Evolutionary conservation across 768 basidiomycete genomes (phyloP).

Genomic region (Wakefieldia striispora): DNA sequence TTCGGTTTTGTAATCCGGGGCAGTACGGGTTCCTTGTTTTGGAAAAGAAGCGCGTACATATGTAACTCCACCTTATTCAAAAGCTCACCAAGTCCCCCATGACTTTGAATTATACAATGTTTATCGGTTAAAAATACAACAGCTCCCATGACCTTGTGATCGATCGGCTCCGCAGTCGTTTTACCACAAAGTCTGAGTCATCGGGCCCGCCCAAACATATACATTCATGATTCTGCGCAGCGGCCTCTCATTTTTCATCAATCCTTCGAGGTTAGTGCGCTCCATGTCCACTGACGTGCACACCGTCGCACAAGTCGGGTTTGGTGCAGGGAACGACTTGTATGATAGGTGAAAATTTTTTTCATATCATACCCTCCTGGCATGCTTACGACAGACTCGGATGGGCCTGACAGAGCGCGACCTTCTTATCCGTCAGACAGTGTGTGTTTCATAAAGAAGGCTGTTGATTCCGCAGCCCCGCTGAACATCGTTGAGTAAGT

Average conservation of each 20-base stretch:
- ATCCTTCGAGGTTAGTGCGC: neutral
- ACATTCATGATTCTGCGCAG: neutral
- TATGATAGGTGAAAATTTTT: conserved; percentile 64
- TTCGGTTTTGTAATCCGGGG: no score
- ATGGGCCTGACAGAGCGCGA: conserved; percentile 44
- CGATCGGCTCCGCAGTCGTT: neutral
- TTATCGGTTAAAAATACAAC: no score
- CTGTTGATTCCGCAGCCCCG: conserved; percentile 36
- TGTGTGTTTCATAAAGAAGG: conserved; percentile 56
- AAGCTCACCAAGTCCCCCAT: no score
- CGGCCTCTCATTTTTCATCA: neutral
- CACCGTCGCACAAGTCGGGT: conserved; percentile 66
- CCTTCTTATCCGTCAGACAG: conserved; percentile 77
- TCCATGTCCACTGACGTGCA: conserved; percentile 50
- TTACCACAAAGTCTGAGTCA: no score
- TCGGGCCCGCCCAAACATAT: no score
- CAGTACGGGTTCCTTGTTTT: no score
- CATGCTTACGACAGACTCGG: no score
- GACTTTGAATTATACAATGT: no score
- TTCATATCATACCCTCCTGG: no score
- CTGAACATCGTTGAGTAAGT: conserved; percentile 72
- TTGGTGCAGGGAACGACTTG: conserved; percentile 74
- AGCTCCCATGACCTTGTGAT: neutral
- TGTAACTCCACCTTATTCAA: no score
- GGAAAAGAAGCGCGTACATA: no score